Evolutionary conservation across 495 filamentous ascomycete genomes (phyloP).

Genomic region (Aspergillus wentii): DNA sequence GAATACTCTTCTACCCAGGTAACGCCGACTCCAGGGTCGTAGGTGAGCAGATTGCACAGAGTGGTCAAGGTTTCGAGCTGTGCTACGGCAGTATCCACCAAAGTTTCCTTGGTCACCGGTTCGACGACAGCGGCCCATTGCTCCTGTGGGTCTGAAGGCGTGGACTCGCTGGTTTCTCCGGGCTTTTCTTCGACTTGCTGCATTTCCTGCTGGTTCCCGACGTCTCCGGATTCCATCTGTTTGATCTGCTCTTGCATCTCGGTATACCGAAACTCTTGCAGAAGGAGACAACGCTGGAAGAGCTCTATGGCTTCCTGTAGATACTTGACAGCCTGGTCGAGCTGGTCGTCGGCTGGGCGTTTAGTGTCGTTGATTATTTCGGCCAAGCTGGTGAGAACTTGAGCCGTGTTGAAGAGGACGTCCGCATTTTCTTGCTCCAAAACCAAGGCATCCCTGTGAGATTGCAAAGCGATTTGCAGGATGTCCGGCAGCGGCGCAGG

Average conservation of each 20-base stretch:
- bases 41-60: slow-evolving; percentile 49
- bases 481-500: slow-evolving; percentile 45
- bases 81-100: slow-evolving; percentile 61
- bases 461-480: slow-evolving; percentile 52
- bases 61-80: slow-evolving; percentile 54
- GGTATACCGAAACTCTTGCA: slow-evolving; percentile 54
- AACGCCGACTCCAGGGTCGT: slow-evolving; percentile 33
- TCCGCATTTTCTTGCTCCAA: slow-evolving; percentile 60
- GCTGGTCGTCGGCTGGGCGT: slow-evolving; percentile 32
- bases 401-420: slow-evolving; percentile 63
- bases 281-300: slow-evolving; percentile 55
- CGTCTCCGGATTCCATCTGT: slow-evolving; percentile 33
- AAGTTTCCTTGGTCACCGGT: slow-evolving; percentile 54
- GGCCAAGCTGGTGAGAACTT: slow-evolving; percentile 60
- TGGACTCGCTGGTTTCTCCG: slow-evolving; percentile 9
- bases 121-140: slow-evolving; percentile 59
- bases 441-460: slow-evolving; percentile 53
- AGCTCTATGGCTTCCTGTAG: slow-evolving; percentile 59
- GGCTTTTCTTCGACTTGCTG: slow-evolving; percentile 11
- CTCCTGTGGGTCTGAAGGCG: slow-evolving; percentile 36
- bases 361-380: slow-evolving; percentile 51
- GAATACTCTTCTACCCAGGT: slow-evolving; percentile 55
- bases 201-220: slow-evolving; percentile 13
- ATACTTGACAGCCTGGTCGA: slow-evolving; percentile 36
- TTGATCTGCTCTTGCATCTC: slow-evolving; percentile 45